Evolutionary conservation across 371 early-diverging fungal species (phyloP).

Genomic region (Saksenaea oblongispora): DNA sequence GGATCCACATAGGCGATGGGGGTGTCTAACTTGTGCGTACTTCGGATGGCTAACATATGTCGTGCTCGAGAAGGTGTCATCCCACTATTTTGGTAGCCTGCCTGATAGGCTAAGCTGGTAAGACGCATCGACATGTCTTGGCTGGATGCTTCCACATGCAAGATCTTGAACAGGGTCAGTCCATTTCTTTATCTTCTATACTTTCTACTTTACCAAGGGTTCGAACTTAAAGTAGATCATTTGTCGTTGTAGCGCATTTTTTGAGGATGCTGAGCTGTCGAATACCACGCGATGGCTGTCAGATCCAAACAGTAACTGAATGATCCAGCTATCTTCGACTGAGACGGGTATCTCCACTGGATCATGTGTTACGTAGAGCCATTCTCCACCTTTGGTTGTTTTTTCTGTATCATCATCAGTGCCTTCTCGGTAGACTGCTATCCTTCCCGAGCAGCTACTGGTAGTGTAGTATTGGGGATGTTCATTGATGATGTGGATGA

Average conservation of each 20-base stretch:
- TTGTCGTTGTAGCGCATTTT: slow-evolving; percentile 22
- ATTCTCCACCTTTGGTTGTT: slow-evolving; percentile 59
- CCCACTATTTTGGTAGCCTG: slow-evolving; percentile 67
- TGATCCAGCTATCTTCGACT: slow-evolving; percentile 29
- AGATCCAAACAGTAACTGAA: slow-evolving; percentile 40
- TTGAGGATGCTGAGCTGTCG: slow-evolving; percentile 5
- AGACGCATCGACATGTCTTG: slow-evolving; percentile 54
- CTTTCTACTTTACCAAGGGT: slow-evolving; percentile 51
- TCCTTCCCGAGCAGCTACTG: slow-evolving; percentile 62
- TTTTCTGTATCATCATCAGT: slow-evolving; percentile 18
- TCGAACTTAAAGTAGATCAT: slow-evolving; percentile 65
- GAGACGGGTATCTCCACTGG: slow-evolving; percentile 46
- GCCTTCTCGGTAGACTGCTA: slow-evolving; percentile 60
- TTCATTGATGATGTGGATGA: slow-evolving; percentile 53
- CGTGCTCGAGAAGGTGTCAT: slow-evolving; percentile 59
- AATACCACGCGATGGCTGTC: slow-evolving; percentile 30
- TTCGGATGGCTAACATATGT: slow-evolving; percentile 64
- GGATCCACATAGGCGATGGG: slow-evolving; percentile 58
- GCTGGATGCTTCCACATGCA: slow-evolving; percentile 64
- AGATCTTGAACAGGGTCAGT: slow-evolving; percentile 35
- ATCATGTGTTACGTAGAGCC: slow-evolving; percentile 65
- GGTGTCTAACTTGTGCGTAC: slow-evolving; percentile 61
- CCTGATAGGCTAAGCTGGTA: slow-evolving; percentile 50
- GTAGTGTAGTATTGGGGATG: slow-evolving; percentile 64
- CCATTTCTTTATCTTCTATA: background rate